A percentile compares a stretch with the other conserved stretches of the same genome.
Evolutionary conservation across 2,329 filamentous ascomycete genomes (phyloP).

Genomic region (Chaetothyriales sp.): DNA sequence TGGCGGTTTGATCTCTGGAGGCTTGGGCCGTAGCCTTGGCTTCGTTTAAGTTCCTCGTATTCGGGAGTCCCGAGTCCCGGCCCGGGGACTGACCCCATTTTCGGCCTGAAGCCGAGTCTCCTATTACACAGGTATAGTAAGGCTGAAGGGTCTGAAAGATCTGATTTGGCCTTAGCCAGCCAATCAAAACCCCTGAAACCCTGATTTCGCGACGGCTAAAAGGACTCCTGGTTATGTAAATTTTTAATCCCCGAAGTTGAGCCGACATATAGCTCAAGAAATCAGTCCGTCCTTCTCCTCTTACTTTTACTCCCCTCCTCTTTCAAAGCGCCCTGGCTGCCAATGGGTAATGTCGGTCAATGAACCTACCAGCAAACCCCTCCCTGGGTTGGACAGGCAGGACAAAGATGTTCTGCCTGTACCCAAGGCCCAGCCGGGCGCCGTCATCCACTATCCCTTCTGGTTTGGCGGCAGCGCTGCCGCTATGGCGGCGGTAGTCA

Average conservation of each 20-base stretch:
- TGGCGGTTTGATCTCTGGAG: no score
- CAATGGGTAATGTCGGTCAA: not conserved
- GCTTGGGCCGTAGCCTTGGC: no score
- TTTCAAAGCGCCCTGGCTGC: not conserved
- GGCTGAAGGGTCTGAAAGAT: no score
- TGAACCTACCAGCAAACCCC: not conserved
- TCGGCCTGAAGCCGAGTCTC: no score
- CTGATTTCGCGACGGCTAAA: no score
- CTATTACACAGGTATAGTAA: no score
- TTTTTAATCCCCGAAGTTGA: not conserved
- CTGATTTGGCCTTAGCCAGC: no score
- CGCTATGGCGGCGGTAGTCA: conserved; percentile 79
- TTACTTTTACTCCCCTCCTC: not conserved
- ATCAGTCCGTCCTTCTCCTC: not conserved
- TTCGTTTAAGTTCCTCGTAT: no score
- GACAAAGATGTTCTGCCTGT: not conserved
- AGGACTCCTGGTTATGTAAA: no score
- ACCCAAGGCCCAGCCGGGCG: conserved; percentile 14
- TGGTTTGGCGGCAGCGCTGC: conserved; percentile 96
- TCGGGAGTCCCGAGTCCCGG: no score
- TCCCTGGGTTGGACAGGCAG: not conserved
- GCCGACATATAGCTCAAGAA: not conserved
- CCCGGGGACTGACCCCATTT: no score
- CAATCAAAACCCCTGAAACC: no score
- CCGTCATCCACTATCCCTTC: conserved; percentile 51